phyloP scores from a whole-genome alignment of 164 flowering plant genomes.

The Tetracentron sinense region DNA sequence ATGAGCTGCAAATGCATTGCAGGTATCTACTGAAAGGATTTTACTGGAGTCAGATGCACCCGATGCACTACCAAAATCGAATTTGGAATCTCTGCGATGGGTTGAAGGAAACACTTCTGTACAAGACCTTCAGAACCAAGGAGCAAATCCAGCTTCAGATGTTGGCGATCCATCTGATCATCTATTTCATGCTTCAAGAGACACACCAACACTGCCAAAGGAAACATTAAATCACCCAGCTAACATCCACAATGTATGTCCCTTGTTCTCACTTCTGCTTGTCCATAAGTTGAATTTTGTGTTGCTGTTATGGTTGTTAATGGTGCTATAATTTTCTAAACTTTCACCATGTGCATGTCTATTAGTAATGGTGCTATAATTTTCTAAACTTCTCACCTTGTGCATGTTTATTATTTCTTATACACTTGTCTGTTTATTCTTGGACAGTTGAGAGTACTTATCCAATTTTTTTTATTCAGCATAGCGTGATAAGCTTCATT shows the following conservation, averaged over 20 bases:
- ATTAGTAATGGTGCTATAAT: no score
- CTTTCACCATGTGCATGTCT: no score
- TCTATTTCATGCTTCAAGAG: conserved; percentile 13
- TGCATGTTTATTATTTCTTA: no score
- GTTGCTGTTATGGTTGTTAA: no score
- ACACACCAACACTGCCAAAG: conserved; percentile 32
- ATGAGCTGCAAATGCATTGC: conserved; percentile 7
- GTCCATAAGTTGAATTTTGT: background rate
- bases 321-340: no score
- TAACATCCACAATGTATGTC: conserved; percentile 57
- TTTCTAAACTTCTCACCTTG: no score
- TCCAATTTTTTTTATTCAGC: no score
- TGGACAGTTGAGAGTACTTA: no score
- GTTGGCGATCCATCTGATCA: conserved; percentile 9
- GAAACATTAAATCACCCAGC: conserved; percentile 83
- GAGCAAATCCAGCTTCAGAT: conserved; percentile 19
- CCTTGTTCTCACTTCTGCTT: background rate
- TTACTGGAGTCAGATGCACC: conserved; percentile 90
- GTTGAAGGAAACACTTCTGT: conserved; percentile 50
- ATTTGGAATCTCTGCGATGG: conserved; percentile 33
- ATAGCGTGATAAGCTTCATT: no score
- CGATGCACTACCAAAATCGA: conserved; percentile 73
- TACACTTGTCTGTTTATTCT: no score
- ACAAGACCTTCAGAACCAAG: conserved; percentile 26
- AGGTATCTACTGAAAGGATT: conserved; percentile 77